Base-by-base conservation (phyloP, 2,329 filamentous ascomycete genomes). In the Alternaria angustiovoidea region DNA sequence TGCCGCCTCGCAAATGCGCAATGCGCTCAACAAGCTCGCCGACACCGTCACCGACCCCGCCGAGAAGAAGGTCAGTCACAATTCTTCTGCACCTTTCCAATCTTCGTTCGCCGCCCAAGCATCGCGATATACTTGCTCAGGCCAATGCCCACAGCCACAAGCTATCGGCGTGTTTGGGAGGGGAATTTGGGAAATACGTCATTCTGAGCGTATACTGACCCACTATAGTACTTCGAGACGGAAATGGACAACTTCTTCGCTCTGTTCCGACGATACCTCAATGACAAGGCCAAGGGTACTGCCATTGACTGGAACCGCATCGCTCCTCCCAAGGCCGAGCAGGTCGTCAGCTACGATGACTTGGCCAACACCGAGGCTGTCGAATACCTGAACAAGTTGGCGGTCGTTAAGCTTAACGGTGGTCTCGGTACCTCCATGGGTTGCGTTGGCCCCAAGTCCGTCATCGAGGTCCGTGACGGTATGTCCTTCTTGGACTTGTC, bases 201-300 rank as follows among this genome's bases (percentile, higher is more conserved):
- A 61, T 63, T 49, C 14, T 30, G 41, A 57, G 56, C 57, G 42
- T n/a, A 46, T 56, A 48, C 64, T 75, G 56, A 75, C 66, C 46
- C 12, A 41, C 20, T 48, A 71, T 70, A 92, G 92, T 89, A 96
- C 69, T 98, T 98, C 81, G 94, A 98, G 85, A 96, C 94, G 5
- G 94, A 99, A 84, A 98, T 97, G 94, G 95, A 99, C 88, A 99
- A 99, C 89, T 99, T 99, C 87, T 99, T 99, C 79, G 91, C 93
- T 63, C 91, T 99, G 64, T 99, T 99, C 90, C 91, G 95, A 78
- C 89, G 95, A 83, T 99, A 97, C 83, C 86, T 99, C 66, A 97
- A 97, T 80, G 95, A 98, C 85, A 97, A 97, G 87, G 94, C 95
- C 78, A 98, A 98, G 89, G 94, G 94, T 80, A 97, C 95, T 80